Base-by-base conservation (phyloP, 2,329 filamentous ascomycete species). In the Myriangium duriaei region DNA sequence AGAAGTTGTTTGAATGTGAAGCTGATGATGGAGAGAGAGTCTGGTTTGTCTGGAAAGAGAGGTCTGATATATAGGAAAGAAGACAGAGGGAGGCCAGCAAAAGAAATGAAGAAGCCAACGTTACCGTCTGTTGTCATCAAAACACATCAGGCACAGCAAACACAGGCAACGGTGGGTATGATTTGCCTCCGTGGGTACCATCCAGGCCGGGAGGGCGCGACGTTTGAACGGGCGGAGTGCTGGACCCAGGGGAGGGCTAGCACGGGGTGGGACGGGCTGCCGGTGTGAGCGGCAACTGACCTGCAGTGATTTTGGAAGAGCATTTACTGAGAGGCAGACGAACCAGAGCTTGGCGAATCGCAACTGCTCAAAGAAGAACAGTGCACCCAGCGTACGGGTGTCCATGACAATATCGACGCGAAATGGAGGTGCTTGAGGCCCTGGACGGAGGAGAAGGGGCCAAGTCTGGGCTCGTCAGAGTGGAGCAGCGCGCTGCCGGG, bases 61-160 rank as follows among this genome's bases (percentile, higher is more conserved):
- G 21, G 36, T 15, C 29, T 11, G 29, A 32, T 39, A 39, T 39
- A 39, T 39, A 39, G 36, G 17, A 11, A 28, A 34, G 17, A 26
- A 19, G 32, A 39, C 4, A 32, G 26, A 32, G 30, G 10, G n/a
- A 24, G 21, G 21, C n/a, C 7, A n/a, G n/a, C 21, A 26, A 39
- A 39, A 26, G 36, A 39, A 28, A 39, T 39, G 30, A 30, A 26
- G 12, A n/a, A 26, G 13, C 36, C n/a, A n/a, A n/a, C n/a, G n/a
- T n/a, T n/a, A 39, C 36, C 36, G 36, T 32, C 36, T 39, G 36
- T 39, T 39, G 36, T 39, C 36, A 30, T 39, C 36, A 39, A 39
- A 39, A 39, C 36, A 39, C 17, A 26, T 7, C 21, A 26, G 21
- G 21, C 7, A 26, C 7, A 26, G n/a, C 21, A 26, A n/a, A 7